Evolutionary conservation across 495 filamentous ascomycete genomes (phyloP), one percentile per base, ranked within the genome.

Genomic region (Aspergillus steynii): DNA sequence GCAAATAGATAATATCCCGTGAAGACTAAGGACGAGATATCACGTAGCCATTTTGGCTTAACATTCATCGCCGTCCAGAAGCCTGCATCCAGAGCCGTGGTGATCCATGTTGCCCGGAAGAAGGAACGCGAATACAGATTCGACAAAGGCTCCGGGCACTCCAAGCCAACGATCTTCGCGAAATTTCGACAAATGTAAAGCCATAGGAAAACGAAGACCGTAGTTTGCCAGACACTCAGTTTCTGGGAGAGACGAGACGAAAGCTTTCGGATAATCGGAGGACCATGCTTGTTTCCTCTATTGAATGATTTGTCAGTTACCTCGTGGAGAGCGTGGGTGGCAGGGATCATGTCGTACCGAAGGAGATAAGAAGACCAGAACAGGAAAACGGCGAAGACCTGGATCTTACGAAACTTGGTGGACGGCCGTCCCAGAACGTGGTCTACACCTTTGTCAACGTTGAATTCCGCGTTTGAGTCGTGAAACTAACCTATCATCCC

Each of bases 51-150:
- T 66, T 91, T 93, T 56, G 80, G 84, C 51, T 83, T 84, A 54
- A 99, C 90, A 57, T 86, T 88, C 95, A 99, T 99, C 5, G 95
- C 96, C 0, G 92, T 96, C 95, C 95, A 99, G 73, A 97, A 99
- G 0, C 95, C 95, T 9, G 95, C 95, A 71, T 99, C 95, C 59
- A 99, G 73, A 0, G 92, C 95, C 0, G 95, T 99, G 46, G 94
- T 88, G 27, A 97, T 86, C 95, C 94, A 98, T 79, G 95, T 98
- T 68, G 95, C 96, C 52, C 96, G 88, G 75, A 97, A 99, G 77
- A 96, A 99, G n/a, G 90, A 87, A 50, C 92, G 82, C 50, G 88
- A 91, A 76, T 99, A 99, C 66, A 98, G 88, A 71, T 97, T 96
- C 54, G 93, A 90, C 64, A 99, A 80, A 26, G 95, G 95, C 60